phyloP scores from a whole-genome alignment of 768 basidiomycete genomes.

The Tylopilus balloui region DNA sequence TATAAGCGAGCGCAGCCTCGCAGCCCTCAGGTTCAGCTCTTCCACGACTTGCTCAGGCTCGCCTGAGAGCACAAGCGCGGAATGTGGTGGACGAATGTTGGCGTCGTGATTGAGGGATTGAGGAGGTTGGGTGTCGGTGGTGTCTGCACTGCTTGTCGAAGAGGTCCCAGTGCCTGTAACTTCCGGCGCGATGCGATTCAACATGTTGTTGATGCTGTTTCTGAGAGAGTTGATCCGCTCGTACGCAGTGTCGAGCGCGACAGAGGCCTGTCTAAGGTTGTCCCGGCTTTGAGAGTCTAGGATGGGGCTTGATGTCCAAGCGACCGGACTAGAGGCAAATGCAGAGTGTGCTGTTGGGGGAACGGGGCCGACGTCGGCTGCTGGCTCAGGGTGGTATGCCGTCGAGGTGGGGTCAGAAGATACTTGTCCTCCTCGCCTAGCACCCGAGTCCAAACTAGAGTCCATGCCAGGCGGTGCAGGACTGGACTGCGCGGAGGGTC shows the following conservation, averaged over 20 bases:
- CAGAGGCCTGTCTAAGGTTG: slow-evolving; percentile 47
- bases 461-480: slow-evolving; percentile 18
- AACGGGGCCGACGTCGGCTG: slow-evolving; percentile 5
- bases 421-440: slow-evolving; percentile 7
- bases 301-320: slow-evolving; percentile 12
- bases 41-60: slow-evolving; percentile 22
- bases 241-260: slow-evolving; percentile 52
- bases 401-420: slow-evolving; percentile 14
- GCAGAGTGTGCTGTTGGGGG: slow-evolving; percentile 5
- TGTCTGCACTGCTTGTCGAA: slow-evolving; percentile 1
- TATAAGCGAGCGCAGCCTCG: slow-evolving; percentile 29
- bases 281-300: slow-evolving; percentile 29
- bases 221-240: slow-evolving; percentile 52
- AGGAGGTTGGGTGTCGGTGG: slow-evolving; percentile 6
- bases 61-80: slow-evolving; percentile 29
- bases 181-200: slow-evolving; percentile 38
- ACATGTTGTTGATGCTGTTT: slow-evolving; percentile 43
- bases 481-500: too few relatives aligned
- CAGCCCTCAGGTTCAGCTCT: slow-evolving; percentile 28
- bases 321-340: slow-evolving; percentile 4
- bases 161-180: slow-evolving; percentile 8
- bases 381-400: slow-evolving; percentile 11
- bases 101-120: slow-evolving; percentile 16
- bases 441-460: slow-evolving; percentile 6
- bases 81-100: slow-evolving; percentile 28